Percentiles rank a stretch among this genome's conserved stretches.
Conservation (phyloP, 768 basidiomycete species). For the Tulasnella sp. region DNA sequence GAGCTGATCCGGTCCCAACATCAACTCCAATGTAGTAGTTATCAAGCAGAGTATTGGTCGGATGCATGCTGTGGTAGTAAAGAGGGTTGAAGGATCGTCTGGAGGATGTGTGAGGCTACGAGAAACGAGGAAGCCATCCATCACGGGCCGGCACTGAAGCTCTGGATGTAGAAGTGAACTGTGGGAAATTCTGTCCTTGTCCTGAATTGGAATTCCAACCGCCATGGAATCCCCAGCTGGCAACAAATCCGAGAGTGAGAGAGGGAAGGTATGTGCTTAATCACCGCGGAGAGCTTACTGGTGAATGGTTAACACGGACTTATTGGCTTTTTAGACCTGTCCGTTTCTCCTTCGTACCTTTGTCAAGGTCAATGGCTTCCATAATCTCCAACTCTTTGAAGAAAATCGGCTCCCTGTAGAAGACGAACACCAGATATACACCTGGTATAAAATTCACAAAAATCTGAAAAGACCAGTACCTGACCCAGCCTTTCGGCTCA, state of each 20-base stretch:
- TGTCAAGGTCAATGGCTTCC: constrained; percentile 70
- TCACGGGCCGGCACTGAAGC: not conserved
- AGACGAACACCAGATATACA: constrained; percentile 74
- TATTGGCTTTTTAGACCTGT: constrained; percentile 40
- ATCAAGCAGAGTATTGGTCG: not conserved
- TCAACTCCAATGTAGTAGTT: constrained; percentile 35
- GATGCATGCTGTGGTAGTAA: not conserved
- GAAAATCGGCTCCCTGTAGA: constrained; percentile 64
- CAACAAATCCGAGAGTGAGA: not conserved
- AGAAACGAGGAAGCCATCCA: not conserved
- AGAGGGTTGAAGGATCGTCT: not conserved
- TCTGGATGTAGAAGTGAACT: not conserved
- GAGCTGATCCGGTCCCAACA: constrained; percentile 82
- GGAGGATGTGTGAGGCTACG: not conserved
- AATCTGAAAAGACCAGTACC: not conserved
- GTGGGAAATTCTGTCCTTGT: not conserved
- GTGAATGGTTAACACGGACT: not conserved
- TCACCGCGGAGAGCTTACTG: not conserved
- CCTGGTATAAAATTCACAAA: constrained; percentile 46
- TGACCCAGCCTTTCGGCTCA: not conserved
- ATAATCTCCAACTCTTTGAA: constrained; percentile 62
- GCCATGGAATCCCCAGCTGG: not conserved
- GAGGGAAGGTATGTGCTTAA: not conserved
- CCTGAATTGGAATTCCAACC: not conserved
- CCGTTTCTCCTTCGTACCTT: constrained; percentile 77